Base-by-base conservation (phyloP, 2,329 filamentous ascomycete species). In the Hypoxylon sp. region DNA sequence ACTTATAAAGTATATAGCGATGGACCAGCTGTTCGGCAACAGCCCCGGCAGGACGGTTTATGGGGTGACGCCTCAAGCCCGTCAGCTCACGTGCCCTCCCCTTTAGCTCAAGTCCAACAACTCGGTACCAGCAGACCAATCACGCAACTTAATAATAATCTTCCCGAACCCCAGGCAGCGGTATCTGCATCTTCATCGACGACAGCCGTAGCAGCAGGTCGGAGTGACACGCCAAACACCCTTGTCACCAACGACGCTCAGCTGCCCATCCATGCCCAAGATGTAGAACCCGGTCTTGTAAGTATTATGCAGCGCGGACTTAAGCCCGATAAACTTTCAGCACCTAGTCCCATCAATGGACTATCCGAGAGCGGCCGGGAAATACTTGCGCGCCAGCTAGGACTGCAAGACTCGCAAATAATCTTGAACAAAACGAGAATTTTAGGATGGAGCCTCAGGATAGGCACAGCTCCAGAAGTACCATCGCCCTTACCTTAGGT, bases 391-490 rank as follows among this genome's bases (percentile, higher is more conserved):
- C 70, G 69, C n/a, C 74, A 73, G 17, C 56, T 72, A 10, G 71
- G 71, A 6, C 47, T 72, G 4, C 72, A 76, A 17, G 68, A 74
- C 51, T 76, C 78, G 2, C 74, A 78, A 29, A 73, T 79, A 24
- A 67, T 71, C 17, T 50, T 80, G 31, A 78, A 81, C 62, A 81
- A 82, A 68, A 77, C 79, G 4, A 76, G 79, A 27, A 71, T 77
- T 3, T 54, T 79, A 6, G 72, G 76, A 57, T 79, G 75, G 70
- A 80, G 75, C 62, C 73, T 77, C 31, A 78, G 75, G 75, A 73
- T 79, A 70, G 75, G 74, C 6, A 71, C 59, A 10, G 72, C 75
- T n/a, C 53, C 73, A 53, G 76, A 80, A 73, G 79, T 80, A 78
- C 7, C 29, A 46, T n/a, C 24, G 21, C 19, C 35, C 48, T 15